Evolutionary conservation across 2,329 filamentous ascomycete genomes (phyloP).

Genomic region (Fusarium sp.): DNA sequence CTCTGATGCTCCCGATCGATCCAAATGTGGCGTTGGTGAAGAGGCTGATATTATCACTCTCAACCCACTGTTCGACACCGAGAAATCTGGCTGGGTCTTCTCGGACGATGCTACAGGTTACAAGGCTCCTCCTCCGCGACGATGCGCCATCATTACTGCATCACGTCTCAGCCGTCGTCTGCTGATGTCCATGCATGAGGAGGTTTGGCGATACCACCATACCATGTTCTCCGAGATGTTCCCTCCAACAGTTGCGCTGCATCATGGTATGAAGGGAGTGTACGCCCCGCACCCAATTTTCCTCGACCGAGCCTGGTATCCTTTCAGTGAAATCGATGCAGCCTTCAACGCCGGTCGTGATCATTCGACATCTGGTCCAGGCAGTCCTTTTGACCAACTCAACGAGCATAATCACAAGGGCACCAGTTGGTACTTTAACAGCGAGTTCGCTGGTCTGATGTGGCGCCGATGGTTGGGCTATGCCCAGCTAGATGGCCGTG

Average conservation of each 20-base stretch:
- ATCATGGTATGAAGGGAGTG: conserved; percentile 80
- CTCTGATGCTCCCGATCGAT: conserved; percentile 56
- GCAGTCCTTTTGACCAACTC: conserved; percentile 71
- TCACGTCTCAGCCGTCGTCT: conserved; percentile 72
- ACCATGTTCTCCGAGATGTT: conserved; percentile 85
- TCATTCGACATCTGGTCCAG: conserved; percentile 68
- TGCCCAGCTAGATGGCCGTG: conserved; percentile 60
- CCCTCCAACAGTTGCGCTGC: conserved; percentile 73
- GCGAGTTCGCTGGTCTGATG: conserved; percentile 77
- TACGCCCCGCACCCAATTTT: conserved; percentile 85
- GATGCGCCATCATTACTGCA: conserved; percentile 76
- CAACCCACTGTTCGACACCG: conserved; percentile 78
- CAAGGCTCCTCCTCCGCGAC: conserved; percentile 68
- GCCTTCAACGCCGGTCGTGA: conserved; percentile 81
- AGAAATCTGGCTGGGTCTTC: conserved; percentile 77
- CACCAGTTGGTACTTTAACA: conserved; percentile 86
- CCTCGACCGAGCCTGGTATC: conserved; percentile 77
- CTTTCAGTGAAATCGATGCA: conserved; percentile 69
- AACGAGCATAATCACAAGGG: conserved; percentile 86
- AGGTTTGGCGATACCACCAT: conserved; percentile 71
- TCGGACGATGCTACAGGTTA: conserved; percentile 76
- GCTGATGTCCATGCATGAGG: conserved; percentile 76
- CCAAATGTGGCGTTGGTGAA: conserved; percentile 72
- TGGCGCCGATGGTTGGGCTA: conserved; percentile 81
- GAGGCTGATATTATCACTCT: conserved; percentile 79